phyloP scores from a whole-genome alignment of 495 filamentous ascomycete genomes.

The Xylaria palmicola region DNA sequence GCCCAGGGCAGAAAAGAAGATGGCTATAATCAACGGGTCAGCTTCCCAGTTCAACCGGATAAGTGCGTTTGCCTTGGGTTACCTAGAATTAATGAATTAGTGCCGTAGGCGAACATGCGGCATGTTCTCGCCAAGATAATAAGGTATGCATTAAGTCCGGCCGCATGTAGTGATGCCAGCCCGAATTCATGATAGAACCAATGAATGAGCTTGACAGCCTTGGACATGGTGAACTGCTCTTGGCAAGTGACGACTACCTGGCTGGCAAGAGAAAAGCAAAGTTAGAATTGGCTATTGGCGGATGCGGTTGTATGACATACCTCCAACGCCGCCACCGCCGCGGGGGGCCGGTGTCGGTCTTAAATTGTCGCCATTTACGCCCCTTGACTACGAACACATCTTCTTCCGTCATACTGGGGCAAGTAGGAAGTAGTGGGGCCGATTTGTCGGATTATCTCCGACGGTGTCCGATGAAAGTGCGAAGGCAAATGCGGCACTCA shows the following conservation, averaged over 20 bases:
- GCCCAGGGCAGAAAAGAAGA: slow-evolving; percentile 61
- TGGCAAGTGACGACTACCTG: neutral
- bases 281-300: too few relatives aligned
- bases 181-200: slow-evolving; percentile 45
- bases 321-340: too few relatives aligned
- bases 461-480: too few relatives aligned
- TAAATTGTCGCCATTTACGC: too few relatives aligned
- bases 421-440: too few relatives aligned
- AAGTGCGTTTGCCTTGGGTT: slow-evolving; percentile 31
- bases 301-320: too few relatives aligned
- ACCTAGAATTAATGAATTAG: slow-evolving; percentile 71
- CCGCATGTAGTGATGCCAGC: slow-evolving; percentile 50
- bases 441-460: too few relatives aligned
- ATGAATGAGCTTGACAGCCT: slow-evolving; percentile 15
- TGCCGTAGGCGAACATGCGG: slow-evolving; percentile 78
- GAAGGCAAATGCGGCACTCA: too few relatives aligned
- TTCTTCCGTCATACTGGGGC: too few relatives aligned
- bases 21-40: slow-evolving; percentile 18
- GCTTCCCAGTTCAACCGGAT: neutral
- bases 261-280: neutral
- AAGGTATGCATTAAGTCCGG: slow-evolving; percentile 64
- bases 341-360: too few relatives aligned
- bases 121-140: slow-evolving; percentile 73
- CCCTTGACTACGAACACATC: too few relatives aligned
- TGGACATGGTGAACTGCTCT: slow-evolving; percentile 10